Conservation (phyloP, 495 filamentous ascomycete genomes). For the Penicillium fimorum region DNA sequence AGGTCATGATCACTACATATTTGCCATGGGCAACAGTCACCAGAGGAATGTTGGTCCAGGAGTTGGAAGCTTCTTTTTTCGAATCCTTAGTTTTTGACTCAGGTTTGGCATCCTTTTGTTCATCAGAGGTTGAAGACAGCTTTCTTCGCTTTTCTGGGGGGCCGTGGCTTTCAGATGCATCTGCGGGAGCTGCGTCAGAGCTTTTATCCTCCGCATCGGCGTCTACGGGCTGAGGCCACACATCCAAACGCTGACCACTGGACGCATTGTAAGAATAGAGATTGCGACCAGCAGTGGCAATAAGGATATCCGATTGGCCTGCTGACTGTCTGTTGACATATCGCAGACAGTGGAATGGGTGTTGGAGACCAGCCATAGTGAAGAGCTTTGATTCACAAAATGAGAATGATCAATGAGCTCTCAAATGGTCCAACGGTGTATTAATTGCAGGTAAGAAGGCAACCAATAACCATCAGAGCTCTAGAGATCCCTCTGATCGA, state of each 20-base stretch:
- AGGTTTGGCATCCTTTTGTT: constrained; percentile 22
- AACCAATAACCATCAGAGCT: neutral
- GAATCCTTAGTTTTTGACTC: constrained; percentile 15
- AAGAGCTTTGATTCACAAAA: constrained; percentile 10
- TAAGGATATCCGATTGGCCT: constrained; percentile 38
- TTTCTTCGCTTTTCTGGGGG: constrained; percentile 55
- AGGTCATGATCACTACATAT: constrained; percentile 74
- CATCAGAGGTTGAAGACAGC: constrained; percentile 30
- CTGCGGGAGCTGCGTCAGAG: constrained; percentile 19
- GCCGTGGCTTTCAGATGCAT: constrained; percentile 29
- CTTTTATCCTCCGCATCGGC: constrained; percentile 16
- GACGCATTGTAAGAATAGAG: constrained; percentile 50
- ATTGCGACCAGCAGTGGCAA: constrained; percentile 56
- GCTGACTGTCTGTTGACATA: constrained; percentile 37
- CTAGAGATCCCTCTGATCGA: constrained; percentile 9
- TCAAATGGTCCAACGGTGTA: neutral
- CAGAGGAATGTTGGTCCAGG: constrained; percentile 52
- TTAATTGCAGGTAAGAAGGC: neutral
- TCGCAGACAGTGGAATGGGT: constrained; percentile 55
- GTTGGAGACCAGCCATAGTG: constrained; percentile 39
- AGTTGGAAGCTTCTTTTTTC: constrained; percentile 5
- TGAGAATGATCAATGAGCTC: neutral
- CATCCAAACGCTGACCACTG: constrained; percentile 43
- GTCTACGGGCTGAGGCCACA: constrained; percentile 49
- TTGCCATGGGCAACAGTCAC: constrained; percentile 59